These are phyloP conservation scores for Penstemon barbatus DNA, from an alignment of 257 asterid genomes.

Conservation along the genomic window DNA sequence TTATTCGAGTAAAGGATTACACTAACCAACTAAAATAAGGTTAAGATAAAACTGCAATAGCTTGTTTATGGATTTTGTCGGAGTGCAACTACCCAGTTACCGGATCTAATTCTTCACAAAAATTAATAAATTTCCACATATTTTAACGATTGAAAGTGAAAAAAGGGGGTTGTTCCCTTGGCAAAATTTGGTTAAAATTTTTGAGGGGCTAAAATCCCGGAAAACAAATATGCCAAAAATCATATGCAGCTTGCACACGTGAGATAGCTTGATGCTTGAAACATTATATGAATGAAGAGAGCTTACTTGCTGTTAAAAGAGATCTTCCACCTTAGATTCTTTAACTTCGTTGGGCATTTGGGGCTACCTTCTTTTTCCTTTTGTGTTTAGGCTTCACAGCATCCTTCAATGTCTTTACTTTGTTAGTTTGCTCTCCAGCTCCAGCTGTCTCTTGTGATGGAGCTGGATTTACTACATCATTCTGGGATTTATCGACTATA, in stretches of 20 bases:
- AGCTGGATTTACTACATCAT: conserved; percentile 32
- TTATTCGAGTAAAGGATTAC: background rate
- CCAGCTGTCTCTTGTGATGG: conserved; percentile 34
- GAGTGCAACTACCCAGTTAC: background rate
- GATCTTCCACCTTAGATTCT: conserved; percentile 16
- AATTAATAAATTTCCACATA: background rate
- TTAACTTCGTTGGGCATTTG: conserved; percentile 45
- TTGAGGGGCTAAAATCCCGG: too few species aligned
- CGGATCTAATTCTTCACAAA: background rate
- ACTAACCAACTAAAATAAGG: background rate
- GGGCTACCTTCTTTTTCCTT: conserved; percentile 52
- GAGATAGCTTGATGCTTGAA: too few species aligned
- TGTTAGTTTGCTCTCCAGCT: conserved; percentile 30
- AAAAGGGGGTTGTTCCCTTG: too few species aligned
- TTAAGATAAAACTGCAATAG: background rate
- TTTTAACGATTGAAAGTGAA: too few species aligned
- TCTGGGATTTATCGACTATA: conserved; percentile 27
- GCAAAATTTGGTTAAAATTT: too few species aligned
- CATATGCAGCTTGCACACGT: background rate
- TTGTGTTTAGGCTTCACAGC: conserved; percentile 89
- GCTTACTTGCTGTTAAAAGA: conserved; percentile 25
- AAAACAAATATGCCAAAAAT: background rate
- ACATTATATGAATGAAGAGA: background rate
- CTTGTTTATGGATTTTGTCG: background rate
- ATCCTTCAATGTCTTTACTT: conserved; percentile 62